A percentile compares a stretch with the other conserved stretches of the same genome.
These are phyloP conservation scores for Graphium sp. DNA, from an alignment of 2,329 filamentous ascomycete species.

Conservation along the genomic window DNA sequence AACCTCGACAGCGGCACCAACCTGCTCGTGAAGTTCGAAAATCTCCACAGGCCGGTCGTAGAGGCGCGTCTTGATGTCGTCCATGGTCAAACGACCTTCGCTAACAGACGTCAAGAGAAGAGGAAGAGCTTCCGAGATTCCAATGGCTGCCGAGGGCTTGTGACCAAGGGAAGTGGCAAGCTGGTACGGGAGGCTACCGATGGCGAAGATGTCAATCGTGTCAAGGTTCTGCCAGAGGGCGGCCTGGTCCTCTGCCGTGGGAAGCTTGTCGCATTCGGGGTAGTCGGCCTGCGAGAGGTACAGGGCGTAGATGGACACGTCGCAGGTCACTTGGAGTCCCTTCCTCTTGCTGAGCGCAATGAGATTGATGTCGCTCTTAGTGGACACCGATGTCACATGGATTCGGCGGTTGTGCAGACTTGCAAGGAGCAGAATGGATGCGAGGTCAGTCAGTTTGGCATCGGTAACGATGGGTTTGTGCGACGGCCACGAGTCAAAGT, in stretches of 20 bases:
- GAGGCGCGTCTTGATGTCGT: conserved; percentile 54
- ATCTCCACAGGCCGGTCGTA: conserved; percentile 69
- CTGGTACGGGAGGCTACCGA: conserved; percentile 66
- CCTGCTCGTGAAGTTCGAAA: conserved; percentile 68
- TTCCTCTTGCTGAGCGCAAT: conserved; percentile 67
- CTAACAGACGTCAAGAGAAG: conserved; percentile 60
- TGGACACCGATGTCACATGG: conserved; percentile 67
- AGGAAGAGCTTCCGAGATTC: conserved; percentile 58
- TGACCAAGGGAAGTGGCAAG: conserved; percentile 39
- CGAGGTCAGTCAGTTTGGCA: conserved; percentile 63
- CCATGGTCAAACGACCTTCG: conserved; percentile 55
- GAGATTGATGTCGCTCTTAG: conserved; percentile 61
- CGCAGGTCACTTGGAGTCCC: conserved; percentile 67
- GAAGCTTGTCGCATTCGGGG: conserved; percentile 49
- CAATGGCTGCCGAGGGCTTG: conserved; percentile 40
- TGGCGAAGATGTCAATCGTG: conserved; percentile 63
- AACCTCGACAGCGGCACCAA: conserved; percentile 55
- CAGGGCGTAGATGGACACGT: conserved; percentile 65
- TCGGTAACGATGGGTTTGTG: conserved; percentile 72
- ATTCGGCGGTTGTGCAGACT: conserved; percentile 65
- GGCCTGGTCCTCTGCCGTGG: conserved; percentile 50
- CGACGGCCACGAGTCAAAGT: conserved; percentile 62
- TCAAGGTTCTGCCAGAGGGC: conserved; percentile 58
- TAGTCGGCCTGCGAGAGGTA: conserved; percentile 59
- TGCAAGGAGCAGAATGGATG: conserved; percentile 63